phyloP scores from a whole-genome alignment of 176 grass and related monocot species.

The Stipa capillata region DNA sequence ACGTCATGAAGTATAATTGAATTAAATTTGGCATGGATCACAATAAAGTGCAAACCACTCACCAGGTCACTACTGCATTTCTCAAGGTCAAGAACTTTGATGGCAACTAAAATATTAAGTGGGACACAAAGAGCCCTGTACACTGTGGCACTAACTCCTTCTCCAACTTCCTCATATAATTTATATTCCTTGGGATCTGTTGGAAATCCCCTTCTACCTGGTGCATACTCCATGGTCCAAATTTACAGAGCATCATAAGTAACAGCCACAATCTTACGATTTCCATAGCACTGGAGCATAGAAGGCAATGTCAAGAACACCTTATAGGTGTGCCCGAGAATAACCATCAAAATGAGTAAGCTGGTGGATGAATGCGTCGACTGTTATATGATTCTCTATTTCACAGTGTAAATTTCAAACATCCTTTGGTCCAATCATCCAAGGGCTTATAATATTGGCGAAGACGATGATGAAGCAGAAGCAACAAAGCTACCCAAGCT shows the following conservation, averaged over 20 bases:
- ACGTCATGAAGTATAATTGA: constrained; percentile 1
- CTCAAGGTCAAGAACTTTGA: constrained; percentile 97
- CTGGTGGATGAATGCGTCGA: not conserved
- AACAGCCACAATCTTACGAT: not conserved
- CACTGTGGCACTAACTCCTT: constrained; percentile 93
- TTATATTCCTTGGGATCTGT: constrained; percentile 75
- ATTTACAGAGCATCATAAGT: constrained; percentile 25
- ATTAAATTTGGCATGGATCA: not conserved
- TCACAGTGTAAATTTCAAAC: not conserved
- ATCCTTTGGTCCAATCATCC: constrained; percentile 1
- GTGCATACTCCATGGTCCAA: constrained; percentile 32
- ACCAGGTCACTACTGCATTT: constrained; percentile 95
- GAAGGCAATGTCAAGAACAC: constrained; percentile 13
- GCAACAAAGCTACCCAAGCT: not conserved
- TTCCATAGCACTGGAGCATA: constrained; percentile 7
- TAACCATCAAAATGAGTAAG: constrained; percentile 9
- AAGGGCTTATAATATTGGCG: not conserved
- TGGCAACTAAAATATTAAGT: constrained; percentile 74
- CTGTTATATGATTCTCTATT: not conserved
- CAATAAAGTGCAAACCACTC: constrained; percentile 16
- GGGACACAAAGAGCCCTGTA: constrained; percentile 79
- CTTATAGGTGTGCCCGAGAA: constrained; percentile 24
- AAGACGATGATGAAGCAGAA: not conserved
- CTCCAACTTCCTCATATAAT: constrained; percentile 90
- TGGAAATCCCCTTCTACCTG: constrained; percentile 43